These are phyloP conservation scores for Sclerotinia subarctica DNA, from an alignment of 2,329 filamentous ascomycete genomes.

Conservation along the genomic window DNA sequence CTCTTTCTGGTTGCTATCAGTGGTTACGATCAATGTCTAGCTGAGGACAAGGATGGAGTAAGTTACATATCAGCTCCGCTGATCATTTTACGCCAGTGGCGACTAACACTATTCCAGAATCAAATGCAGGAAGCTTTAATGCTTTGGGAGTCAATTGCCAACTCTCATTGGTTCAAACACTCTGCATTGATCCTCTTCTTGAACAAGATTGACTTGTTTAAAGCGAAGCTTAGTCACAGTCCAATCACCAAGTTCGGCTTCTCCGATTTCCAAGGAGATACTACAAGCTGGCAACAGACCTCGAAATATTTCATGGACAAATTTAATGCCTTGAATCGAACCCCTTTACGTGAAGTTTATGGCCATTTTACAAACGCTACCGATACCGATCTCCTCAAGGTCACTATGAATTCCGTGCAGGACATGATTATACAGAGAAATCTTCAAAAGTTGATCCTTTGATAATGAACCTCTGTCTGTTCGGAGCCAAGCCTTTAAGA, in stretches of 20 bases:
- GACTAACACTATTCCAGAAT: slow-evolving; percentile 53
- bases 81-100: background rate
- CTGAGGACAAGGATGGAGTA: slow-evolving; percentile 95
- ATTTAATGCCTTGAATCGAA: slow-evolving; percentile 72
- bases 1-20: slow-evolving; percentile 94
- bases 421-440: slow-evolving; percentile 87
- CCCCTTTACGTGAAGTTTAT: slow-evolving; percentile 54
- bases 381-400: slow-evolving; percentile 73
- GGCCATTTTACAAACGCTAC: slow-evolving; percentile 59
- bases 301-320: slow-evolving; percentile 81
- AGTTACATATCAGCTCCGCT: slow-evolving; percentile 41
- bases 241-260: slow-evolving; percentile 72
- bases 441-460: slow-evolving; percentile 74
- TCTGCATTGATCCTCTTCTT: slow-evolving; percentile 80
- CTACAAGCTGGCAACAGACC: slow-evolving; percentile 69
- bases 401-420: slow-evolving; percentile 81
- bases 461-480: slow-evolving; percentile 35
- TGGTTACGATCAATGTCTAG: slow-evolving; percentile 92
- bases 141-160: slow-evolving; percentile 82
- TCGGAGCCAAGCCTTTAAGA: slow-evolving; percentile 19
- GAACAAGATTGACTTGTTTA: slow-evolving; percentile 86
- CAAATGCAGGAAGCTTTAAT: slow-evolving; percentile 90
- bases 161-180: slow-evolving; percentile 81
- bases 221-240: slow-evolving; percentile 67
- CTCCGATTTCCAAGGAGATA: slow-evolving; percentile 71